Conservation (phyloP, 2,329 filamentous ascomycete genomes). For the Xylariaceae sp. region DNA sequence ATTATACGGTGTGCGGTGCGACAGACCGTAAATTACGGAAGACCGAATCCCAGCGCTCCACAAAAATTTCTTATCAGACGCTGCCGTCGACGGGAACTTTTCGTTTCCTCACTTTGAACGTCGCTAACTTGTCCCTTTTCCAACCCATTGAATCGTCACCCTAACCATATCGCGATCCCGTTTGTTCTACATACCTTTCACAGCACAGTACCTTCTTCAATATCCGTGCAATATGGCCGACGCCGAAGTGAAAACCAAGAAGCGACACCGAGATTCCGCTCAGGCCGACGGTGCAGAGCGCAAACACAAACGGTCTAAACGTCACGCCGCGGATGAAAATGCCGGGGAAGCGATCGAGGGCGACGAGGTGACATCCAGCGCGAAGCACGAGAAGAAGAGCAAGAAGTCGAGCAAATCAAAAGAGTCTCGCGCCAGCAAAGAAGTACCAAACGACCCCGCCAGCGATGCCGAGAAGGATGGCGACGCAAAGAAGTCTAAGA, state of each 20-base stretch:
- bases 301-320: slow-evolving; percentile 47
- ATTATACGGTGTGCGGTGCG: no score
- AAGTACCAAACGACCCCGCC: slow-evolving; percentile 30
- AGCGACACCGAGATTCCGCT: slow-evolving; percentile 27
- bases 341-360: not conserved
- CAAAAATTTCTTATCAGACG: slow-evolving; percentile 14
- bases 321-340: not conserved
- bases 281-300: slow-evolving; percentile 36
- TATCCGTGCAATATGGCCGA: not conserved
- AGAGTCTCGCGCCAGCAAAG: not conserved
- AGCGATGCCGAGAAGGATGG: not conserved
- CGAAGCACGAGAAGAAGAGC: slow-evolving; percentile 6
- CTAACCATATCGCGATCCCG: not conserved
- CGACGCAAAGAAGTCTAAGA: slow-evolving; percentile 33
- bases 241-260: slow-evolving; percentile 22
- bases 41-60: slow-evolving; percentile 5
- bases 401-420: slow-evolving; percentile 13
- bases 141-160: not conserved
- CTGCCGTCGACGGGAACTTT: not conserved
- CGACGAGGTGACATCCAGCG: slow-evolving; percentile 5
- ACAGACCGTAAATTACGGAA: not conserved
- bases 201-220: not conserved
- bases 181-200: not conserved
- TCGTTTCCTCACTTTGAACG: slow-evolving; percentile 3
- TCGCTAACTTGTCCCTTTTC: not conserved